phyloP scores from a whole-genome alignment of 208 protist species.

The Trypanosomatidae sp. region DNA sequence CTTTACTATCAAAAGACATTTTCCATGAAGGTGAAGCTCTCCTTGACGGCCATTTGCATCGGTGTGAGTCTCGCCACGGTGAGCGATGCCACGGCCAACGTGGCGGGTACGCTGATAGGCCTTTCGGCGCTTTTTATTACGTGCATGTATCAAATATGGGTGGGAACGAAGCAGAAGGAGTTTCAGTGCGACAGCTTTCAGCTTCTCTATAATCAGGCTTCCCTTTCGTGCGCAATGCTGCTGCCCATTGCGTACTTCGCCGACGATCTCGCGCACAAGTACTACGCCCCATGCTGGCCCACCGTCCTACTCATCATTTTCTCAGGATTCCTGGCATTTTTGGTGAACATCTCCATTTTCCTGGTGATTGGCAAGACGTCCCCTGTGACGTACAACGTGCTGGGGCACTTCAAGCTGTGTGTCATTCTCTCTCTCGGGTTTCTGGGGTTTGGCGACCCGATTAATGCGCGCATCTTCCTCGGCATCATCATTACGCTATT shows the following conservation, averaged over 20 bases:
- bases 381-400: slow-evolving; percentile 87
- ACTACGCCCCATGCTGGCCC: slow-evolving; percentile 28
- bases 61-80: slow-evolving; percentile 73
- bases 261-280: slow-evolving; percentile 30
- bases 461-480: slow-evolving; percentile 29
- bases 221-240: slow-evolving; percentile 73
- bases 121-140: slow-evolving; percentile 69
- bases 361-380: slow-evolving; percentile 88
- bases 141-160: slow-evolving; percentile 89
- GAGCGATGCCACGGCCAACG: slow-evolving; percentile 71
- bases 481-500: slow-evolving; percentile 61
- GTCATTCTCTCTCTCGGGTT: slow-evolving; percentile 75
- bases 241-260: slow-evolving; percentile 56
- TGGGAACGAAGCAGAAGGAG: slow-evolving; percentile 84
- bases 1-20: slow-evolving; percentile 60
- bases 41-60: slow-evolving; percentile 54
- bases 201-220: slow-evolving; percentile 86
- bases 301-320: slow-evolving; percentile 43
- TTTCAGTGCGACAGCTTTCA: slow-evolving; percentile 78
- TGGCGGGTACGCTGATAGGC: slow-evolving; percentile 64
- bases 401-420: slow-evolving; percentile 87
- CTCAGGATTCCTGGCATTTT: slow-evolving; percentile 67
- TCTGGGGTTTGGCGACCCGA: slow-evolving; percentile 51
- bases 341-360: slow-evolving; percentile 91
- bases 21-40: slow-evolving; percentile 41